phyloP scores from a whole-genome alignment of 441 rosid genomes.

The Brassica balearica region DNA sequence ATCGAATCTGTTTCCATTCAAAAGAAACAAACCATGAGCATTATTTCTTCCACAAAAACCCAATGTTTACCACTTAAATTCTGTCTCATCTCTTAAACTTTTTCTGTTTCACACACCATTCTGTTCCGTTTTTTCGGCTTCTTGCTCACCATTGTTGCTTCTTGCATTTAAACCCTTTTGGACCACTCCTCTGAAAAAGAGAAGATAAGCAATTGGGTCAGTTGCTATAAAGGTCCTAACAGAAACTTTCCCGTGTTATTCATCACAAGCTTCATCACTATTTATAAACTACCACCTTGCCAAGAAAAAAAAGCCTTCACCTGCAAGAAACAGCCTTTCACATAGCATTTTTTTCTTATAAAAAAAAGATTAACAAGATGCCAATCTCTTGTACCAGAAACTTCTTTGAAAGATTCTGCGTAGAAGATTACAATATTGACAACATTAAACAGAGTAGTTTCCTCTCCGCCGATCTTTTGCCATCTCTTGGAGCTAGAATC shows the following conservation, averaged over 20 bases:
- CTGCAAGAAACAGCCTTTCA: slow-evolving; percentile 24
- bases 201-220: slow-evolving; percentile 40
- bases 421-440: slow-evolving; percentile 61
- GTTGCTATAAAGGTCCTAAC: slow-evolving; percentile 46
- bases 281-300: slow-evolving; percentile 50
- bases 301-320: slow-evolving; percentile 39
- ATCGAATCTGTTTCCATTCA: slow-evolving; percentile 29
- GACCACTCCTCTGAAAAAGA: slow-evolving; percentile 21
- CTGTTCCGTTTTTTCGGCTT: slow-evolving; percentile 9
- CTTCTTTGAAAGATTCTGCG: slow-evolving; percentile 85
- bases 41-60: slow-evolving; percentile 51
- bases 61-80: slow-evolving; percentile 75
- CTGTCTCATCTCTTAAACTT: slow-evolving; percentile 24
- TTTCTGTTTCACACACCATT: slow-evolving; percentile 26
- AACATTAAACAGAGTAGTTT: slow-evolving; percentile 59
- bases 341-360: slow-evolving; percentile 28
- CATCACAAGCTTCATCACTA: slow-evolving; percentile 54
- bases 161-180: not conserved
- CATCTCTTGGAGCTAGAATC: slow-evolving; percentile 93
- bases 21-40: slow-evolving; percentile 43
- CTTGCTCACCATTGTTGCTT: not conserved
- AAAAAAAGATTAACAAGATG: slow-evolving; percentile 46
- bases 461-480: slow-evolving; percentile 87
- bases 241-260: slow-evolving; percentile 55
- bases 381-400: slow-evolving; percentile 57